Conservation (phyloP, 345 rosid genomes). For the Orychophragmus violaceus region DNA sequence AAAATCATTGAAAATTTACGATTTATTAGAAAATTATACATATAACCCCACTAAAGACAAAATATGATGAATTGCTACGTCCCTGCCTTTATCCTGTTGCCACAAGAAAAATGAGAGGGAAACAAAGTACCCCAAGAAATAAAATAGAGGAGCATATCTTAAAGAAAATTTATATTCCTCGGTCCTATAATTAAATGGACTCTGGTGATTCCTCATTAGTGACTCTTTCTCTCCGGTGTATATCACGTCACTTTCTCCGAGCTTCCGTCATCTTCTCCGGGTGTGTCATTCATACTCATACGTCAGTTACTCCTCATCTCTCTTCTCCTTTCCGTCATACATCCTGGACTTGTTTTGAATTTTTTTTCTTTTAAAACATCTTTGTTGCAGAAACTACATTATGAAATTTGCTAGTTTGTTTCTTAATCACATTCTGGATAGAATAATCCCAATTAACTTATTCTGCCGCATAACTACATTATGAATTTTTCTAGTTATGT, state of each 20-base stretch:
- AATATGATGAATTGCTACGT: constrained; percentile 18
- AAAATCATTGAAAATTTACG: too few relatives aligned
- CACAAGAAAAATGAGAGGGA: constrained; percentile 13
- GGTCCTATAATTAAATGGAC: constrained; percentile 36
- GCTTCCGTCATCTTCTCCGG: constrained; percentile 30
- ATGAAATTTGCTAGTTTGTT: too few relatives aligned
- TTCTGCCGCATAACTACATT: not conserved
- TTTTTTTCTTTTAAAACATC: not conserved
- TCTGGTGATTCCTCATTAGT: constrained; percentile 14
- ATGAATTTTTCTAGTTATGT: not conserved
- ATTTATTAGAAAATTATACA: not conserved
- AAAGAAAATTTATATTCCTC: not conserved
- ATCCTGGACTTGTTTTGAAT: not conserved
- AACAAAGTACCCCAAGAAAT: constrained; percentile 2
- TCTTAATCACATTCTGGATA: not conserved
- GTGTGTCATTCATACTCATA: too few relatives aligned
- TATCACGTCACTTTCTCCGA: constrained; percentile 27
- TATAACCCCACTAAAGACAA: not conserved
- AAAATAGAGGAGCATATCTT: not conserved
- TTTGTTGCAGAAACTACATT: too few relatives aligned
- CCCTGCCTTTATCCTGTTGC: constrained; percentile 21
- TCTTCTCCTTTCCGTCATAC: not conserved
- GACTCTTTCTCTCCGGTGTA: constrained; percentile 15
- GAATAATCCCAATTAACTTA: not conserved
- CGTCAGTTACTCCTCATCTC: constrained; percentile 1